A percentile compares a stretch with the other conserved stretches of the same genome.
Evolutionary conservation across 2,329 filamentous ascomycete species (phyloP).

Genomic region (Elsinoe arachidis): DNA sequence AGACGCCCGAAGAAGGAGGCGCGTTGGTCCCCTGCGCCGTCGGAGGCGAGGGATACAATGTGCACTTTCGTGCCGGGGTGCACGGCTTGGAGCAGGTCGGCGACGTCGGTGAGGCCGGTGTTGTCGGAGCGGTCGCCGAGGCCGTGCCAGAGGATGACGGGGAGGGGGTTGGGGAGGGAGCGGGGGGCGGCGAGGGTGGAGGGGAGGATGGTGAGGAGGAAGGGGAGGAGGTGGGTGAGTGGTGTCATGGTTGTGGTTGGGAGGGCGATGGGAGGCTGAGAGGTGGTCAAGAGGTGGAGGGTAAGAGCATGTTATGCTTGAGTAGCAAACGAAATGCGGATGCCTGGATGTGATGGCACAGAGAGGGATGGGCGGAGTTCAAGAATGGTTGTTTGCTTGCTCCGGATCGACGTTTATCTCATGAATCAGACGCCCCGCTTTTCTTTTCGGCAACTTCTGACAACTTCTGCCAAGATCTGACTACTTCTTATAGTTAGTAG

Average conservation of each 20-base stretch:
- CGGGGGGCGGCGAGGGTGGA: slow-evolving; percentile 18
- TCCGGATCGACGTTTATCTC: too few relatives aligned
- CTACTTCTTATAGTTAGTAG: too few relatives aligned
- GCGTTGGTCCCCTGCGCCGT: slow-evolving; percentile 60
- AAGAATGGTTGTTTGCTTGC: slow-evolving; percentile 1
- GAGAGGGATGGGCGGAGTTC: not conserved
- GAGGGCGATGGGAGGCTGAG: not conserved
- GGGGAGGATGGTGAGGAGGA: slow-evolving; percentile 18
- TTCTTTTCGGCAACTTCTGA: too few relatives aligned
- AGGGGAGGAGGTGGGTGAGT: slow-evolving; percentile 10
- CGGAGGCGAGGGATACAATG: slow-evolving; percentile 61
- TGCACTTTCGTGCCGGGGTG: slow-evolving; percentile 82
- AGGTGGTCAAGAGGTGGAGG: not conserved
- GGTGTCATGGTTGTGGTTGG: not conserved
- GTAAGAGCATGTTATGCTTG: not conserved
- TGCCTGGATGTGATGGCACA: not conserved
- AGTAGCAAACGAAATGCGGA: not conserved
- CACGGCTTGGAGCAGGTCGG: slow-evolving; percentile 58
- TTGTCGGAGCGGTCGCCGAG: slow-evolving; percentile 66
- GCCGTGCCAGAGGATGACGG: slow-evolving; percentile 91
- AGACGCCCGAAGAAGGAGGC: slow-evolving; percentile 90
- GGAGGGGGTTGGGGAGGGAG: slow-evolving; percentile 50
- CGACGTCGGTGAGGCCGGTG: slow-evolving; percentile 65
- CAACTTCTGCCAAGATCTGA: too few relatives aligned
- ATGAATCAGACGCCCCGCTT: too few relatives aligned